Base-by-base conservation (phyloP, 1,284 basidiomycete species). In the Agroathelia rolfsii region DNA sequence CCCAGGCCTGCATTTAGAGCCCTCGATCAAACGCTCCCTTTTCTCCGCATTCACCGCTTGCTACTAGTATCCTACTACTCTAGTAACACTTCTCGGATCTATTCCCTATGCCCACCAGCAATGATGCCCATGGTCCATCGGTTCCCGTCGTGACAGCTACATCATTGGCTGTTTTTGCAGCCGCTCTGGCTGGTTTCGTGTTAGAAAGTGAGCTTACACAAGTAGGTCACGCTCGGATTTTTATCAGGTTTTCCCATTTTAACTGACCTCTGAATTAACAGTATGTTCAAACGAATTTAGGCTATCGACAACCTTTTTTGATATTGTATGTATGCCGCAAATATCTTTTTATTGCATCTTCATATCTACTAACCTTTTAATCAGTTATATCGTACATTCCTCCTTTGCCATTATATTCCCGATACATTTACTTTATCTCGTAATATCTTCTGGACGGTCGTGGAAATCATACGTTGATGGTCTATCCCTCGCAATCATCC, bases 361-460 rank as follows among this genome's bases (percentile, higher is more conserved):
- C 9, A 17, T 15, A 28, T n/a, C 34, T 26, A 36, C 32, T 36
- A 26, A 47, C 11, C 15, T 25, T 26, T 15, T 20, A 20, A n/a
- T n/a, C 41, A 85, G 82, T 51, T 87, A 83, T 50, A 50, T 80
- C 41, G 81, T 82, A 5, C 85, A 87, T 50, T 80, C 80, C 2
- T 63, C 70, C 3, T 75, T 88, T 47, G 46, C 59, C 7, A 47
- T 85, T 37, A 72, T 76, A 41, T 77, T 85, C 40, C 84, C 84
- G 2, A 47, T 80, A 12, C 83, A 87, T 54, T 50, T 84, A 16
- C 41, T 73, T n/a, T 78, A 72, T 48, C 64, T 85, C 22, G 50
- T 58, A 15, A 38, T 58, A 27, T 66, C 64, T 12, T 63, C 69
- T 9, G 53, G 63, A 33, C 52, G 66, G 34, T 60, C 72, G 3